Conservation (phyloP, 208 protist species). For the Acanthamoeba quina region DNA sequence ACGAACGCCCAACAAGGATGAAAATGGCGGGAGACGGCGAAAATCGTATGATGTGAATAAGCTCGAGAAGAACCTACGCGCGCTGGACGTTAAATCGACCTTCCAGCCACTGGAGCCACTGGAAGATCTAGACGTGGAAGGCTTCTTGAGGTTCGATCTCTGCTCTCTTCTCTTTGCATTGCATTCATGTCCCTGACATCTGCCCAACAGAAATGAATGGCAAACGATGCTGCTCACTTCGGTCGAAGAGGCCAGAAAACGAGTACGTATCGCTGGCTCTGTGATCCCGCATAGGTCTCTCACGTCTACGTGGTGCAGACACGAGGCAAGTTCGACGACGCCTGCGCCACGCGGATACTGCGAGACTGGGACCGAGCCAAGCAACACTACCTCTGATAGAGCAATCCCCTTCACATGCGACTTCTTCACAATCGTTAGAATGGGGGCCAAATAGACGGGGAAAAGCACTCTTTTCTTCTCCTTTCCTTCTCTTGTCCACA, state of each 20-base stretch:
- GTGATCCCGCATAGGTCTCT: neutral
- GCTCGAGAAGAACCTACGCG: constrained; percentile 17
- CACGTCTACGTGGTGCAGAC: neutral
- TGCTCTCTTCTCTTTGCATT: neutral
- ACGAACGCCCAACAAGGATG: neutral
- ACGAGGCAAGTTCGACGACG: neutral
- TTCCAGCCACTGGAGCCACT: constrained; percentile 46
- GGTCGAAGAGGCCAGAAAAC: constrained; percentile 34
- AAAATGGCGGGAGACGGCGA: neutral
- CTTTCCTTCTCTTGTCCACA: no score
- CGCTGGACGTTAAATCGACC: constrained; percentile 25
- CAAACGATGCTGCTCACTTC: constrained; percentile 25
- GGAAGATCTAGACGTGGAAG: constrained; percentile 8
- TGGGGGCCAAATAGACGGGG: neutral
- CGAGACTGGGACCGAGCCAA: neutral
- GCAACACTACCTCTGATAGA: neutral
- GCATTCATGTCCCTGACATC: neutral
- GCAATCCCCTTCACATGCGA: neutral
- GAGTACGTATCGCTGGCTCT: neutral
- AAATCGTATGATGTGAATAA: constrained; percentile 1
- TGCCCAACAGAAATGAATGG: constrained; percentile 12
- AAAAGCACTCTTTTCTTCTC: neutral
- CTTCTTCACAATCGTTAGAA: neutral
- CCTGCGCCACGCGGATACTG: neutral
- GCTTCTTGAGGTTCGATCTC: neutral